A percentile compares a stretch with the other conserved stretches of the same genome.
phyloP scores from a whole-genome alignment of 2,329 filamentous ascomycete genomes.

The Bretziella fagacearum region DNA sequence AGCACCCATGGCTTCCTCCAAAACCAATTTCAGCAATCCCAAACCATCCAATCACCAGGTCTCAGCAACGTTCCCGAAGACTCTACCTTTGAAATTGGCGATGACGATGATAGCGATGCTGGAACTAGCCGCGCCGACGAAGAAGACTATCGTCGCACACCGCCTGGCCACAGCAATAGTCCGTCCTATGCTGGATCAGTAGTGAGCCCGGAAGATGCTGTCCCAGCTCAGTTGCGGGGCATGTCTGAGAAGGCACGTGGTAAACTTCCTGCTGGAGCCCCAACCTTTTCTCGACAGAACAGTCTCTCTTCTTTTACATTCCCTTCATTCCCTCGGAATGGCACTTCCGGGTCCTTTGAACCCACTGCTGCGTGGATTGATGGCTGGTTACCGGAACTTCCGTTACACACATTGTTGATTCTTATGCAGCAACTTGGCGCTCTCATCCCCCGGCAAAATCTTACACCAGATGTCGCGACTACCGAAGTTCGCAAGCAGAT shows the following conservation, averaged over 20 bases:
- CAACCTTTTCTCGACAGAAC: slow-evolving; percentile 78
- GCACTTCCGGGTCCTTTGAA: slow-evolving; percentile 42
- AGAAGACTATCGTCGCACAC: slow-evolving; percentile 31
- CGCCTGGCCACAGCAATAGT: slow-evolving; percentile 39
- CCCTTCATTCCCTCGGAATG: slow-evolving; percentile 17
- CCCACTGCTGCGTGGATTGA: slow-evolving; percentile 79
- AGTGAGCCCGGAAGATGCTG: slow-evolving; percentile 53
- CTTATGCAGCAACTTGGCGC: slow-evolving; percentile 51
- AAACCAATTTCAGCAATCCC: slow-evolving; percentile 26
- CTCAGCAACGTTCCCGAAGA: slow-evolving; percentile 56
- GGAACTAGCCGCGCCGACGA: slow-evolving; percentile 32
- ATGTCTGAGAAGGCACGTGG: slow-evolving; percentile 97
- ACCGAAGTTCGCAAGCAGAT: slow-evolving; percentile 37
- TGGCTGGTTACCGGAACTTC: slow-evolving; percentile 79
- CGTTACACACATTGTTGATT: slow-evolving; percentile 70
- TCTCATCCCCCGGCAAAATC: slow-evolving; percentile 36
- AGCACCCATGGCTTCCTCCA: slow-evolving; percentile 47
- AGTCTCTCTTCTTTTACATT: slow-evolving; percentile 57
- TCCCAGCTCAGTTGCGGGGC: slow-evolving; percentile 66
- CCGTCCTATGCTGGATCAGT: slow-evolving; percentile 51
- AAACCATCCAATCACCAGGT: slow-evolving; percentile 29
- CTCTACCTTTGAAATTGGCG: slow-evolving; percentile 72
- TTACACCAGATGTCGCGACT: slow-evolving; percentile 27
- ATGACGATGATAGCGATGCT: slow-evolving; percentile 54
- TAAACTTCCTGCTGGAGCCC: slow-evolving; percentile 75